Percentiles rank a stretch among this genome's conserved stretches.
phyloP scores from a whole-genome alignment of 179 eudicot species.

The Spergularia azorica region DNA sequence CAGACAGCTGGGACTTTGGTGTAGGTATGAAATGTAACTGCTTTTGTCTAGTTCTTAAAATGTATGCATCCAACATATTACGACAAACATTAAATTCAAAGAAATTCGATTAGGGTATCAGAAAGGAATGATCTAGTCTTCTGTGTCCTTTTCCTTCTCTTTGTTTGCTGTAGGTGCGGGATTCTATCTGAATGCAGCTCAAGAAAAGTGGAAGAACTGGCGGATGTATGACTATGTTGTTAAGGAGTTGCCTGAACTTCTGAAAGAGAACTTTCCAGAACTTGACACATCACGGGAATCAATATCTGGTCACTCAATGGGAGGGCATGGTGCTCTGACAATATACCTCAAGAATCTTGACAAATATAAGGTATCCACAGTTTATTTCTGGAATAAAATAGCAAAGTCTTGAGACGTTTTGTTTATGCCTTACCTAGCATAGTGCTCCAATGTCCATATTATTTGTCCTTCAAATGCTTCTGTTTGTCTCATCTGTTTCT shows the following conservation, averaged over 20 bases:
- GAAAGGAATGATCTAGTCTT: not conserved
- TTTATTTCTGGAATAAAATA: not conserved
- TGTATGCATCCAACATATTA: not conserved
- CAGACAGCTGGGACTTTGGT: constrained; percentile 99
- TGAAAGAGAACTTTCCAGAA: constrained; percentile 76
- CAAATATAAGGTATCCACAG: constrained; percentile 83
- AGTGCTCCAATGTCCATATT: not conserved
- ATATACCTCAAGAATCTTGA: constrained; percentile 94
- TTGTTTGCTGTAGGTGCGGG: constrained; percentile 73
- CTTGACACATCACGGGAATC: constrained; percentile 90
- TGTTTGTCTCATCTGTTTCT: not conserved
- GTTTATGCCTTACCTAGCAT: constrained; percentile 4
- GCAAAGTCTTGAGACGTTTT: not conserved
- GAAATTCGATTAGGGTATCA: not conserved
- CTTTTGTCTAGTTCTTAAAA: not conserved
- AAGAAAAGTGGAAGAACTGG: constrained; percentile 99
- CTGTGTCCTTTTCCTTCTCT: not conserved
- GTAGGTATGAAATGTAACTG: constrained; percentile 55
- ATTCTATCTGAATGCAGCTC: constrained; percentile 92
- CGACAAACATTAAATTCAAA: not conserved
- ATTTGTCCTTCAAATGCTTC: not conserved
- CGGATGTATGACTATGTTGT: constrained; percentile 93
- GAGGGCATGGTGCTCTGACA: constrained; percentile 96
- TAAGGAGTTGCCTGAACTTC: constrained; percentile 84
- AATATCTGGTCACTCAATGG: constrained; percentile 97